Evolutionary conservation across 768 basidiomycete genomes (phyloP), one percentile per base, ranked within the genome.

Genomic region (Suillus lakei): DNA sequence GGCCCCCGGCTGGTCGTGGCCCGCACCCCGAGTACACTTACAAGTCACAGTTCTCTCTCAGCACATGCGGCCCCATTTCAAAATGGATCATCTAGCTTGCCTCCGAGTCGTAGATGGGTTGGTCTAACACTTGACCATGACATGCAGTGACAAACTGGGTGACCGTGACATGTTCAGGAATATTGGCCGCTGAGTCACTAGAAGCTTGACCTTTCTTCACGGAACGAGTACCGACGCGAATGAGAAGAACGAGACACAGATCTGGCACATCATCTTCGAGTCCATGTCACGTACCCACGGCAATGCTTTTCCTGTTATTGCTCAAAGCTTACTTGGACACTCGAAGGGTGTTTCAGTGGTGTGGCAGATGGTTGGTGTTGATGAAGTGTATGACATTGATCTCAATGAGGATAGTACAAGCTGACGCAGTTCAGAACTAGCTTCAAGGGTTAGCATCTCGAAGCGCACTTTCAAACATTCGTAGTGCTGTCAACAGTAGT

Each of bases 321-420:
- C 98, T 3, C 98, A 99, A 79, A 95, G 91, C 77, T 84, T 99
- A 59, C 91, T 97, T 34, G 97, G 97, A 66, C 97, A 99, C 76
- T 91, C 97, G 13, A 99, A 99, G 84, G 98, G 98, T 77, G 98
- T 96, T 66, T 94, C 98, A n/a, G 97, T 96, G 62, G 93, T 95
- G 2, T 98, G 96, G 97, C 94, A 96, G 80, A 87, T 98, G 85
- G 91, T 89, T 72, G 98, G 98, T 69, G n/a, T n/a, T n/a, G n/a
- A n/a, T n/a, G n/a, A n/a, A n/a, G n/a, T n/a, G n/a, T n/a, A n/a
- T n/a, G n/a, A n/a, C n/a, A n/a, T n/a, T n/a, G n/a, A n/a, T n/a
- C n/a, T n/a, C n/a, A n/a, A n/a, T n/a, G n/a, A n/a, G n/a, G n/a
- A n/a, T n/a, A n/a, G n/a, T n/a, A n/a, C n/a, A n/a, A n/a, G n/a